These are phyloP conservation scores for Dittrichia graveolens DNA, from an alignment of 129 eudicot species.

Conservation along the genomic window DNA sequence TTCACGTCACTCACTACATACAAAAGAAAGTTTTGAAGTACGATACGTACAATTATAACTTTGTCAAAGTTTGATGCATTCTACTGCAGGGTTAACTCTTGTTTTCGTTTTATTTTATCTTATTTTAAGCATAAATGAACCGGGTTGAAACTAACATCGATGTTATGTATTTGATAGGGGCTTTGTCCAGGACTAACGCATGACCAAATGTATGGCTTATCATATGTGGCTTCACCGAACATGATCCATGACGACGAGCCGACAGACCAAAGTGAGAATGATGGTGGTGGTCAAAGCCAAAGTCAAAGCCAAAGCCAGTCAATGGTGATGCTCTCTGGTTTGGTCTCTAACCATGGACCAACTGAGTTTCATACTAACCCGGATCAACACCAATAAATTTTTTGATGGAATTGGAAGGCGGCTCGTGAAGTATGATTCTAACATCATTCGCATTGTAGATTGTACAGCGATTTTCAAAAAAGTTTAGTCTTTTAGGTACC, in stretches of 20 bases:
- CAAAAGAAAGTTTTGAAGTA: too few species aligned
- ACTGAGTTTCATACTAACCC: constrained; percentile 7
- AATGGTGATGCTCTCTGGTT: constrained; percentile 38
- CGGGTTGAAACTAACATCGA: too few species aligned
- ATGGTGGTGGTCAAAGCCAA: constrained; percentile 14
- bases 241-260: constrained; percentile 38
- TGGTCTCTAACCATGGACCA: constrained; percentile 19
- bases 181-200: constrained; percentile 85
- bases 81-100: too few species aligned
- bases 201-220: constrained; percentile 71
- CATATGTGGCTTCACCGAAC: constrained; percentile 49
- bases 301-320: constrained; percentile 43
- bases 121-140: too few species aligned
- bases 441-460: constrained; percentile 13
- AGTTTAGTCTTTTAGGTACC: not conserved
- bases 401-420: too few species aligned
- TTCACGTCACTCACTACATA: too few species aligned
- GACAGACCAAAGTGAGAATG: constrained; percentile 26
- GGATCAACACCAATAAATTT: constrained; percentile 6
- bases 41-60: too few species aligned
- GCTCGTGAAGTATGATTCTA: not conserved
- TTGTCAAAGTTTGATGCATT: too few species aligned
- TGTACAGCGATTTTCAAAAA: constrained; percentile 23
- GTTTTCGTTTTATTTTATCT: too few species aligned
- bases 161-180: constrained; percentile 47